Evolutionary conservation across 2,329 filamentous ascomycete genomes (phyloP).

Genomic region (Alternaria longipes): DNA sequence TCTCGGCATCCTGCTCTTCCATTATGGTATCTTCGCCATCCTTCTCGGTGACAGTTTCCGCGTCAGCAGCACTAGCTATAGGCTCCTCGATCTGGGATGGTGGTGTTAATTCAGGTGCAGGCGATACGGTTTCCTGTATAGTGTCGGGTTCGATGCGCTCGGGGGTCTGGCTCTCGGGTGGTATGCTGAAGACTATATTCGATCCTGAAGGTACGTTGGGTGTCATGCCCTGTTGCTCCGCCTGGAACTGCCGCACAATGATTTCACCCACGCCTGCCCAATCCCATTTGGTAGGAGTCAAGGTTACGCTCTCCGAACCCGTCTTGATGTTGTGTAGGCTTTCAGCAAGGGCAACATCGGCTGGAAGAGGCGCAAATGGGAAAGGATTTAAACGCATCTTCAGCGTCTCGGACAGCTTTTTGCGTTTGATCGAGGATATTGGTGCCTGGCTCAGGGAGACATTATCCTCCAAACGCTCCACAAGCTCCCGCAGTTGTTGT

Average conservation of each 20-base stretch:
- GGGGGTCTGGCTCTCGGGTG: slow-evolving; percentile 39
- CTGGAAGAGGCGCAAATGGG: slow-evolving; percentile 50
- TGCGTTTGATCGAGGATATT: slow-evolving; percentile 59
- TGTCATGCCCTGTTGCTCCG: slow-evolving; percentile 51
- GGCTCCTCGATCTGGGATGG: slow-evolving; percentile 13
- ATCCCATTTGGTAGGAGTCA: slow-evolving; percentile 51
- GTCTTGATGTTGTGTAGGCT: slow-evolving; percentile 23
- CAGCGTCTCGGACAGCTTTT: slow-evolving; percentile 62
- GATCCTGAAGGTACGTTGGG: slow-evolving; percentile 48
- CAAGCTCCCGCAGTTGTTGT: slow-evolving; percentile 52
- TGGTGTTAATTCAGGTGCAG: slow-evolving; percentile 14
- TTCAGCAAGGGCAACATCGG: slow-evolving; percentile 41
- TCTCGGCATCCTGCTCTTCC: slow-evolving; percentile 27
- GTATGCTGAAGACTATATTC: slow-evolving; percentile 55
- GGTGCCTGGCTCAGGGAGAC: slow-evolving; percentile 64
- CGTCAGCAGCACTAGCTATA: not conserved
- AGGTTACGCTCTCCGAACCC: slow-evolving; percentile 49
- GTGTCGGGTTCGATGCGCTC: slow-evolving; percentile 19
- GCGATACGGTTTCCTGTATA: slow-evolving; percentile 13
- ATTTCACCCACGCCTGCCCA: slow-evolving; percentile 61
- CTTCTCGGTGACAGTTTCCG: not conserved
- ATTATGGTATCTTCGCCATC: slow-evolving; percentile 31
- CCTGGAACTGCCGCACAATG: slow-evolving; percentile 56
- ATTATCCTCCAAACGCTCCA: slow-evolving; percentile 63
- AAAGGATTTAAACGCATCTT: slow-evolving; percentile 65